Evolutionary conservation across 2,329 filamentous ascomycete genomes (phyloP).

Genomic region (Alternaria brassicicola): DNA sequence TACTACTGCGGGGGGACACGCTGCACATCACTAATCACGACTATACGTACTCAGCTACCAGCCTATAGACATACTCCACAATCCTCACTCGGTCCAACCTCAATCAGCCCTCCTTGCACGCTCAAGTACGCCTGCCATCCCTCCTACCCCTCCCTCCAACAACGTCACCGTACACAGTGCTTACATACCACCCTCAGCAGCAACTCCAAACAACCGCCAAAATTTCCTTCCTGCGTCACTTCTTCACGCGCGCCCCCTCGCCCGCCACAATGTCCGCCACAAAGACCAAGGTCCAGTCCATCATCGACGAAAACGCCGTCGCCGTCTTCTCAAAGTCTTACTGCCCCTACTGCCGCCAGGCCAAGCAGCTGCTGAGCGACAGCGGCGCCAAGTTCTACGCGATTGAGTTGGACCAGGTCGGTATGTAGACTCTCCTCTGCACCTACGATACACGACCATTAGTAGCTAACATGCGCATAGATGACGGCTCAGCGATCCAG

Average conservation of each 20-base stretch:
- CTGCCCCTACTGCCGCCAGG: constrained; percentile 87
- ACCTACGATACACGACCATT: neutral
- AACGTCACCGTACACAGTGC: neutral
- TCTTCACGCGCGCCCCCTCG: constrained; percentile 68
- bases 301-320: constrained; percentile 90
- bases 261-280: constrained; percentile 79
- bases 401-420: constrained; percentile 83
- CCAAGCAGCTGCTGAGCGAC: constrained; percentile 75
- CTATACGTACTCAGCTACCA: constrained; percentile 23
- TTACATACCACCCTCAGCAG: constrained; percentile 1
- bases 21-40: constrained; percentile 35
- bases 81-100: neutral
- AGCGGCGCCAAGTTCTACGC: constrained; percentile 73
- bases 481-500: constrained; percentile 84
- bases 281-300: constrained; percentile 78
- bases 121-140: neutral
- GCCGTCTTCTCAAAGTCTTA: constrained; percentile 97
- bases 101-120: neutral
- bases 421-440: constrained; percentile 58
- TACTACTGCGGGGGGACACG: constrained; percentile 34
- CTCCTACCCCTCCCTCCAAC: neutral
- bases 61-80: neutral
- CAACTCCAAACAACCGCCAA: constrained; percentile 47
- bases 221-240: constrained; percentile 71
- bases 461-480: constrained; percentile 52